Base-by-base conservation (phyloP, 1,284 basidiomycete genomes). In the Abortiporus biennis region DNA sequence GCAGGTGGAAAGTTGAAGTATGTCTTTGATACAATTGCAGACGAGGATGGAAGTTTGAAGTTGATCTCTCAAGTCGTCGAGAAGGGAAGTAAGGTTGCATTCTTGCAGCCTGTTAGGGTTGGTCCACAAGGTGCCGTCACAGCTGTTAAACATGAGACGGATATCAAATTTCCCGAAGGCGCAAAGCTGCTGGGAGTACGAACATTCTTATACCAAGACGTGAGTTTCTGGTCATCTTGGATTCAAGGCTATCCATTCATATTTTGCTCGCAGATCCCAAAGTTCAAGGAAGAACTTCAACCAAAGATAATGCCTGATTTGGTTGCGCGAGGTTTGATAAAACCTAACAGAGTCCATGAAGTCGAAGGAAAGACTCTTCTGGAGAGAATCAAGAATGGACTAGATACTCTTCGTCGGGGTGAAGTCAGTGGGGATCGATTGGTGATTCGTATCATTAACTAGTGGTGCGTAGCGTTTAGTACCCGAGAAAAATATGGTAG, bases 31-130 rank as follows among this genome's bases (percentile, higher is more conserved):
- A 62, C 64, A 33, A 67, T 78, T 34, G 54, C 65, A 6, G 54
- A 71, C 3, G 61, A 45, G 27, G 19, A 65, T 38, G 15, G 32
- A 9, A 56, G 55, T 11, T 67, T 71, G 0, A 40, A 72, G 37
- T 55, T 54, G 11, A 54, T 52, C 24, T 54, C 65, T 3, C 54
- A 65, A 19, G 49, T 73, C 4, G 54, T 72, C 17, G 62, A 57
- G 25, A 52, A 63, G 5, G 47, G 48, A 9, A 68, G 67, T 13
- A 63, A 53, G 11, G 57, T 74, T 3, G 72, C 72, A 9, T 46
- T 74, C 12, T 57, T 78, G 13, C 44, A 74, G 20, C 75, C 76
- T n/a, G 1, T 56, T 74, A 40, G 77, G 75, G 52, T 59, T 64
- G 24, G 44, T 29, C 29, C 23, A 20, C 3, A 17, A 40, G 34